A percentile compares a stretch with the other conserved stretches of the same genome.
Evolutionary conservation across 2,329 filamentous ascomycete species (phyloP).

Genomic region (Ceratocystis harringtonii): DNA sequence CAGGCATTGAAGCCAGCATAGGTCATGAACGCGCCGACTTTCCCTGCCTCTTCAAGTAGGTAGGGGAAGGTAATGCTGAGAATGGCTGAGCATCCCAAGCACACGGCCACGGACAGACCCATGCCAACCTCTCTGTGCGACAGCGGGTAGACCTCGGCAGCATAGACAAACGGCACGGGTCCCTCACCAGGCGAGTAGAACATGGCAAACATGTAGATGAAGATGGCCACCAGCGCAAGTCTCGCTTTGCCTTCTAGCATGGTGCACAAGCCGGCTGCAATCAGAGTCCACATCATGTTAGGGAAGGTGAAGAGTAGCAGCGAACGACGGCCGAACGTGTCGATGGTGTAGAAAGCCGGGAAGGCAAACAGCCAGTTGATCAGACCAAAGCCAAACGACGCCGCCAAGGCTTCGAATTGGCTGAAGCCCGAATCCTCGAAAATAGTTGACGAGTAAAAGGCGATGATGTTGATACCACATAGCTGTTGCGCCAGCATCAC

Average conservation of each 20-base stretch:
- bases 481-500: conserved; percentile 55
- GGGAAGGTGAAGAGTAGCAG: conserved; percentile 52
- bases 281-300: conserved; percentile 46
- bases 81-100: conserved; percentile 38
- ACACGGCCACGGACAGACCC: conserved; percentile 47
- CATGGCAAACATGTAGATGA: conserved; percentile 49
- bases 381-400: conserved; percentile 33
- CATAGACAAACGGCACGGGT: conserved; percentile 44
- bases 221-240: conserved; percentile 41
- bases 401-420: conserved; percentile 27
- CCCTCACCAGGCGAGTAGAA: conserved; percentile 54
- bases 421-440: conserved; percentile 31
- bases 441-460: conserved; percentile 35
- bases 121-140: conserved; percentile 50
- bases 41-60: conserved; percentile 25
- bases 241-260: conserved; percentile 29
- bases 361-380: conserved; percentile 53
- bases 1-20: conserved; percentile 42
- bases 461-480: conserved; percentile 40
- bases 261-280: conserved; percentile 29
- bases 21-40: conserved; percentile 30
- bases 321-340: conserved; percentile 48
- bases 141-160: conserved; percentile 48
- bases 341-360: conserved; percentile 51
- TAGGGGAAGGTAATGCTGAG: conserved; percentile 38